Base-by-base conservation (phyloP, 106 monocot species). In the Alisma plantagoaquatica region DNA sequence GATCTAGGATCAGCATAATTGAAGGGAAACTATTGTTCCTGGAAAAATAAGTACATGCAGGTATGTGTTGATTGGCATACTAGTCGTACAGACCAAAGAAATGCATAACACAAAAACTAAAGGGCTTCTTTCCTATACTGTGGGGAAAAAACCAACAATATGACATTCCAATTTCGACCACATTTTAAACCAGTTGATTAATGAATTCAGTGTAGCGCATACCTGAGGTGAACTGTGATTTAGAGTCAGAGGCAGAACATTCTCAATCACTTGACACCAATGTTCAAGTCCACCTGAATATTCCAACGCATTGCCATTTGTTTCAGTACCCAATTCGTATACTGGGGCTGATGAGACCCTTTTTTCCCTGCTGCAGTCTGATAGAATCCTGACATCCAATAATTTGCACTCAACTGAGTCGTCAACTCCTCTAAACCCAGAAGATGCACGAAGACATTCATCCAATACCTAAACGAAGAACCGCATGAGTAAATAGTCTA, bases 401-500 rank as follows among this genome's bases (percentile, higher is more conserved):
- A 82, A 71, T 77, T 70, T 79, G 20, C 33, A 68, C 41, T 98
- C 98, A 56, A 68, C 51, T 27, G 67, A 72, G 48, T 79, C 84
- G 76, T 86, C 98, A 26, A 78, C 61, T 57, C 98, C 98, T 69
- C 67, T 78, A 64, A 90, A 98, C 43, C 98, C 98, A 77, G 81
- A 98, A 61, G 59, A 71, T 68, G 82, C 89, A 78, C 98, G 89
- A 54, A 98, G 84, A 54, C 73, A 73, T 74, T 79, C 85, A 74
- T 98, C 98, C 56, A 98, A 70, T 60, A 82, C 82, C 98, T 98
- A 57, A 69, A 68, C 41, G n/a, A n/a, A n/a, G n/a, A n/a, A n/a
- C n/a, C n/a, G n/a, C n/a, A n/a, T n/a, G n/a, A n/a, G n/a, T n/a
- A n/a, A n/a, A n/a, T n/a, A n/a, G n/a, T n/a, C n/a, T n/a, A n/a